Percentiles rank a stretch among this genome's conserved stretches.
Conservation (phyloP, 306 rosid genomes). For the Argentina anserina region DNA sequence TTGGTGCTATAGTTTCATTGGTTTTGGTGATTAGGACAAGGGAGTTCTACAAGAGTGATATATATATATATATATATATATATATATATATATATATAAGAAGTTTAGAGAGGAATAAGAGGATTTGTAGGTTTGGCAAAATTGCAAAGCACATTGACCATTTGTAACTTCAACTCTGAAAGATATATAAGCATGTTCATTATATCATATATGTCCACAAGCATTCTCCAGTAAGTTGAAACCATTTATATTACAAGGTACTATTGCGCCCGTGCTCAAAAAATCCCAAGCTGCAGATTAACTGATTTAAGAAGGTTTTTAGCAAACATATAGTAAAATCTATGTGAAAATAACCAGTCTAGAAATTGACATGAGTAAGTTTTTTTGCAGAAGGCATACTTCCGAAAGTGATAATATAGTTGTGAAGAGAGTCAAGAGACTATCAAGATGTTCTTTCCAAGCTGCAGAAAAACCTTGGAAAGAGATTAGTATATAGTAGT, state of each 20-base stretch:
- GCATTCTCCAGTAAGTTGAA: neutral
- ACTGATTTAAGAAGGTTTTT: too few species aligned
- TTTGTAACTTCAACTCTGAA: neutral
- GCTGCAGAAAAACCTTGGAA: too few species aligned
- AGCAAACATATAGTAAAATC: too few species aligned
- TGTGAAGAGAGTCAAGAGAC: neutral
- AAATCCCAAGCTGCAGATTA: neutral
- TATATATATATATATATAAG: constrained; percentile 32
- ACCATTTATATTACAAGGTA: too few species aligned
- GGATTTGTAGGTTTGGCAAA: neutral
- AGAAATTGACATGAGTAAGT: neutral
- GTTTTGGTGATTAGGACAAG: constrained; percentile 28
- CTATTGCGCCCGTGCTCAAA: too few species aligned
- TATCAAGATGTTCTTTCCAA: too few species aligned
- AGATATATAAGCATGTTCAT: neutral
- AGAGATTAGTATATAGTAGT: too few species aligned
- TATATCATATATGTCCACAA: neutral
- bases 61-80: too few species aligned
- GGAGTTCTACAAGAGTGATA: constrained; percentile 16
- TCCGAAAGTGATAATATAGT: neutral
- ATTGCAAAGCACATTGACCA: neutral
- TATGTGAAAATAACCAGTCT: neutral
- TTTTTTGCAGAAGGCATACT: neutral
- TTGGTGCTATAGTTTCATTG: constrained; percentile 32
- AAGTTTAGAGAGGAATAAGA: constrained; percentile 14